Evolutionary conservation across 169 alveolate species (phyloP), one percentile per base, ranked within the genome.

Genomic region (Plasmodium inui): DNA sequence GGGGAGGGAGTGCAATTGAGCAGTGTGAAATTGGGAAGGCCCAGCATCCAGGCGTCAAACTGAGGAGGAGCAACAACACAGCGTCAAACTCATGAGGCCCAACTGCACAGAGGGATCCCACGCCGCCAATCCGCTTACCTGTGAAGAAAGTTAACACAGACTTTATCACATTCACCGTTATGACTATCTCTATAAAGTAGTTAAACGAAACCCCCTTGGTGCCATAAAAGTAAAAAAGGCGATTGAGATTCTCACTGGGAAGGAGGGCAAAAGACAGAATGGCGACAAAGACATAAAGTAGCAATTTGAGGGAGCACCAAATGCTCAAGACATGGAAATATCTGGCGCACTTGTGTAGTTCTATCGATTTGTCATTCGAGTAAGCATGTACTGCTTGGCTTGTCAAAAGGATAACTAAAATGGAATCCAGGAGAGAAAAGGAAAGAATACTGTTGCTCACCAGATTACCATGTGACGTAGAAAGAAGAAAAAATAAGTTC

Each of bases 231-330:
- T 46, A 76, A 14, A 86, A 44, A 28, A 14, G 22, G 67, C 46
- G 79, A 26, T 73, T 86, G 19, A 44, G 32, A n/a, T 86, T 86
- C 22, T 57, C 76, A 32, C n/a, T 73, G 28, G 70, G 32, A 10
- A 76, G 55, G 5, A 86, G 37, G 1, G 79, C 81, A 76, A 78
- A 80, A 17, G 73, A 89, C 37, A 89, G 50, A 3, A 84, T 72
- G 10, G 91, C 82, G 12, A 32, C 10, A 14, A 70, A 57, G 53
- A 79, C 61, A 41, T 80, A 89, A 10, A 89, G 3, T 6, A 89
- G 70, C 83, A 89, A 53, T 46, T 89, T 89, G 17, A 89, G 8
- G 82, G 82, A 89, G 55, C 94, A 89, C 94, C 94, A 89, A n/a
- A 81, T 19, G 72, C 94, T 89, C 76, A 89, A 67, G 10, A 81